Percentiles rank a stretch among this genome's conserved stretches.
phyloP scores from a whole-genome alignment of 1,284 basidiomycete species.

The Moesziomyces globuligerus region DNA sequence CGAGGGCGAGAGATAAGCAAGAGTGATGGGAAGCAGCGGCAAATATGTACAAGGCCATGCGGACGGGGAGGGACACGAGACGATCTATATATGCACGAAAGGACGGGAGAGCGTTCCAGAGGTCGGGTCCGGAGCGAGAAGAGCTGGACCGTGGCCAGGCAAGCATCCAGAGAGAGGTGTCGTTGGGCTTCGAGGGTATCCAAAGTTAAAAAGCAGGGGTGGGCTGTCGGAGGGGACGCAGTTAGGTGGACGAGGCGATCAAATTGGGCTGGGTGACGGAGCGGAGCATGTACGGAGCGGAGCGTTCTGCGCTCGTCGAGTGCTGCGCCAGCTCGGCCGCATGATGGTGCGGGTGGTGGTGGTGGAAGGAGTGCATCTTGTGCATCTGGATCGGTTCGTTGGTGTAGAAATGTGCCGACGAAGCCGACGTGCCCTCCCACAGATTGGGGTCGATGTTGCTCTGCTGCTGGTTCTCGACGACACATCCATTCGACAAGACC shows the following conservation, averaged over 20 bases:
- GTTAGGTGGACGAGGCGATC: constrained; percentile 1
- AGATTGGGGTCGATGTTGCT: constrained; percentile 27
- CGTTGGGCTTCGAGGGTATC: too few relatives aligned
- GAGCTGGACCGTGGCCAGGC: too few relatives aligned
- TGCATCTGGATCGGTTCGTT: constrained; percentile 16
- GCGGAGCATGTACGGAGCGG: constrained; percentile 8
- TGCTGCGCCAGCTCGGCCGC: constrained; percentile 10
- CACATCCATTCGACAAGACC: constrained; percentile 16
- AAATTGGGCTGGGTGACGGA: constrained; percentile 17
- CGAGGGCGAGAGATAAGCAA: neutral
- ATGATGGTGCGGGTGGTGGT: constrained; percentile 9
- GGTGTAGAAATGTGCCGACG: constrained; percentile 21
- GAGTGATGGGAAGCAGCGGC: constrained; percentile 3
- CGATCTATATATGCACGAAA: too few relatives aligned
- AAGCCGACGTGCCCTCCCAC: constrained; percentile 13
- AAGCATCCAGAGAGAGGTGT: too few relatives aligned
- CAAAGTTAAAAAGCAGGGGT: too few relatives aligned
- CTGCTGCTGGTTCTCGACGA: constrained; percentile 4
- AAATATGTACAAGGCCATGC: constrained; percentile 1
- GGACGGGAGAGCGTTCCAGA: too few relatives aligned
- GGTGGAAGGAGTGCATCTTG: constrained; percentile 6
- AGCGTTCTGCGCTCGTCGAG: constrained; percentile 7
- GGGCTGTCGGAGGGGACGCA: too few relatives aligned
- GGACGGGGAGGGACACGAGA: neutral
- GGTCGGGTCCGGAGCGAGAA: too few relatives aligned